Percentiles rank a stretch among this genome's conserved stretches.
Conservation (phyloP, 345 rosid genomes). For the Orychophragmus violaceus region DNA sequence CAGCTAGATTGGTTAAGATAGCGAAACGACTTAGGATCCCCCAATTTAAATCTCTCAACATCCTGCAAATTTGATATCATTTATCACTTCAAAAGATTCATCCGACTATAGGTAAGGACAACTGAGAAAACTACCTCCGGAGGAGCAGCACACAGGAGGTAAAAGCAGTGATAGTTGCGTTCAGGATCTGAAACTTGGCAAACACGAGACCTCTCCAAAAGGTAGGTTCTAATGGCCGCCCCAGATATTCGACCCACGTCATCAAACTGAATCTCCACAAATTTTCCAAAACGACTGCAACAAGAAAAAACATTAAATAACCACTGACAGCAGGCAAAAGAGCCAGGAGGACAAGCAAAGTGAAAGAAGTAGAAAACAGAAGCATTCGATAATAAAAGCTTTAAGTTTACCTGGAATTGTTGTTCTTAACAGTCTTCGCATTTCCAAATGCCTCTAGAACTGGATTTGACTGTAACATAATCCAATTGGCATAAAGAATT, state of each 20-base stretch:
- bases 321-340: background rate
- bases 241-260: slow-evolving; percentile 75
- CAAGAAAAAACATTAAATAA: slow-evolving; percentile 11
- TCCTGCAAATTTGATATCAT: slow-evolving; percentile 43
- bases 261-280: slow-evolving; percentile 90
- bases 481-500: slow-evolving; percentile 2
- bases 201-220: slow-evolving; percentile 93
- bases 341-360: slow-evolving; percentile 8
- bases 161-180: slow-evolving; percentile 93
- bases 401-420: slow-evolving; percentile 69
- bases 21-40: slow-evolving; percentile 78
- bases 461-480: slow-evolving; percentile 74
- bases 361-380: slow-evolving; percentile 8
- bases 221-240: slow-evolving; percentile 92
- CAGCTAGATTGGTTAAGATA: slow-evolving; percentile 93
- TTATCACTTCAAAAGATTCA: slow-evolving; percentile 19
- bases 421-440: slow-evolving; percentile 85
- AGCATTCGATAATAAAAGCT: background rate
- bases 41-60: slow-evolving; percentile 72
- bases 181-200: slow-evolving; percentile 92
- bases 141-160: slow-evolving; percentile 90
- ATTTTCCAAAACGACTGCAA: slow-evolving; percentile 89
- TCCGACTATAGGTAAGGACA: background rate
- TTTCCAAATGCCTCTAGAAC: slow-evolving; percentile 96
- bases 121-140: slow-evolving; percentile 41